Percentiles rank a stretch among this genome's conserved stretches.
Conservation (phyloP, 805 yeast genomes). For the Starmera dryadoides region DNA sequence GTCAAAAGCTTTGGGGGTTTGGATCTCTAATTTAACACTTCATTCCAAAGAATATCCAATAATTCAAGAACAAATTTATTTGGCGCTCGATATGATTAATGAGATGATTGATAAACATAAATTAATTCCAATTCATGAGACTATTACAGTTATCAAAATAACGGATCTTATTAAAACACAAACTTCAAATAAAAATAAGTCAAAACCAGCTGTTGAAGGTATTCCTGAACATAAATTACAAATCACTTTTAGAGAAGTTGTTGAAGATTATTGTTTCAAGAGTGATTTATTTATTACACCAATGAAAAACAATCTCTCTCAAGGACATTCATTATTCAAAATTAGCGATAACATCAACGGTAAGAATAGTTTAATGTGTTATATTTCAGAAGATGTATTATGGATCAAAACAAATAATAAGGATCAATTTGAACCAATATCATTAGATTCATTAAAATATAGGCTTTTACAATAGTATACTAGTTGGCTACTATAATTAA, state of each 20-base stretch:
- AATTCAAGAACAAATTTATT: constrained; percentile 9
- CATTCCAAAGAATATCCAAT: constrained; percentile 7
- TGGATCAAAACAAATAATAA: constrained; percentile 32
- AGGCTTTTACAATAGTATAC: not conserved
- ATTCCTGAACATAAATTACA: constrained; percentile 36
- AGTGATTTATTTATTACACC: constrained; percentile 30
- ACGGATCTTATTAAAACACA: not conserved
- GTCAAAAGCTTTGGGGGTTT: constrained; percentile 22
- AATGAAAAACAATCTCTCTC: constrained; percentile 12
- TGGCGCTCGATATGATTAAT: constrained; percentile 25
- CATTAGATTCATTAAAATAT: constrained; percentile 10
- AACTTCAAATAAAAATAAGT: not conserved
- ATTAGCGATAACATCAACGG: constrained; percentile 28
- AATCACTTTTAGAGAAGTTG: constrained; percentile 56
- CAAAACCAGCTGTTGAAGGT: constrained; percentile 20
- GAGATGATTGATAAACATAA: constrained; percentile 15
- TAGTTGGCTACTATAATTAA: too few relatives aligned
- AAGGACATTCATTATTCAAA: constrained; percentile 39
- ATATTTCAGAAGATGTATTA: constrained; percentile 59
- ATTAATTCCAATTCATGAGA: constrained; percentile 6
- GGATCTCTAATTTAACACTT: constrained; percentile 21
- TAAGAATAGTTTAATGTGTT: constrained; percentile 30
- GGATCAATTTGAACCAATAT: constrained; percentile 35
- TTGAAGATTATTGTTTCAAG: constrained; percentile 50
- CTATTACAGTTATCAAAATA: constrained; percentile 1